phyloP scores from a whole-genome alignment of 306 rosid species.

The Pterocarpus santalinus region DNA sequence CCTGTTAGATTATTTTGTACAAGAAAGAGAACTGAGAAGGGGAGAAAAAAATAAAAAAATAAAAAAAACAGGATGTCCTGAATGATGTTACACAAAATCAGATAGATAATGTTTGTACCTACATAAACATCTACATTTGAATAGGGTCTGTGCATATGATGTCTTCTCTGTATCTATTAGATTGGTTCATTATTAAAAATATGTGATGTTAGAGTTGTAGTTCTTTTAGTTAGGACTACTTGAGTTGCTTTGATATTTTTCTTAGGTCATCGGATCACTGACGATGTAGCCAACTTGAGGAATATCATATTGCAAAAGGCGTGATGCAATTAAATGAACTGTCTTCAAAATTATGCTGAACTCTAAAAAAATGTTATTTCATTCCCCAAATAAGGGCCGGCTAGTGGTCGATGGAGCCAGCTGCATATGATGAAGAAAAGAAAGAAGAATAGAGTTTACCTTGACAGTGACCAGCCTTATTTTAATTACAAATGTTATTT shows the following conservation, averaged over 20 bases:
- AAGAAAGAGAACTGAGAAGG: not conserved
- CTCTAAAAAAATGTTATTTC: not conserved
- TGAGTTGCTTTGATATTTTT: slow-evolving; percentile 19
- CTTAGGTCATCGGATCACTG: slow-evolving; percentile 18
- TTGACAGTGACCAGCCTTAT: not conserved
- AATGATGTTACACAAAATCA: slow-evolving; percentile 29
- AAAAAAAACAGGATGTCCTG: not conserved
- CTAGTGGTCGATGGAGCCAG: not conserved
- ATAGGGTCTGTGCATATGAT: not conserved
- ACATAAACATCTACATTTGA: not conserved
- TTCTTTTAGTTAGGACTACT: not conserved
- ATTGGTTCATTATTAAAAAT: not conserved
- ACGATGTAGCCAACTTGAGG: slow-evolving; percentile 8
- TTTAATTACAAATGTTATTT: not conserved
- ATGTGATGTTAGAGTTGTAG: not conserved
- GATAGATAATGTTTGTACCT: not conserved
- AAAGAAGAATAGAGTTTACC: not conserved
- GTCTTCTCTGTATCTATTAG: not conserved
- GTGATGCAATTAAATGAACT: slow-evolving; percentile 7
- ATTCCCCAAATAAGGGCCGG: not conserved
- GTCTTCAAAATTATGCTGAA: not conserved
- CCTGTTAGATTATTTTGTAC: slow-evolving; percentile 17
- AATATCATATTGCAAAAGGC: not conserved
- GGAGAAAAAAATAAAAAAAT: not conserved
- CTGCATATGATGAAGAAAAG: not conserved